phyloP scores from a whole-genome alignment of 1,284 basidiomycete species.

The Kalmanozyma brasiliensis region DNA sequence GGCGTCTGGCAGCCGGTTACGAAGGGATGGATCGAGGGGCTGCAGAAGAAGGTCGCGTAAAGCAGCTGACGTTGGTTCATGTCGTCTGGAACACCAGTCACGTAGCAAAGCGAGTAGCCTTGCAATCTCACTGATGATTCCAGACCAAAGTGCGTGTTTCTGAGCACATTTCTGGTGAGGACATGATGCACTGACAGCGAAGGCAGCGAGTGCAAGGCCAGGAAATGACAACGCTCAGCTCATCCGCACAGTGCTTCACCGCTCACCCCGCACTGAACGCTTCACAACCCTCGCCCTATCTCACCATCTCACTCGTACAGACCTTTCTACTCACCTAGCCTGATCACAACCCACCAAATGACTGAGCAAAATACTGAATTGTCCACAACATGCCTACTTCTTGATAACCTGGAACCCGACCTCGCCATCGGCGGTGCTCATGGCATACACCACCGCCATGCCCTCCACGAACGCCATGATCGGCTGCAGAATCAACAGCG shows the following conservation, averaged over 20 bases:
- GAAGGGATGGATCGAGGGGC: conserved; percentile 13
- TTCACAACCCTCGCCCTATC: too few species aligned
- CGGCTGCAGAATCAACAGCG: conserved; percentile 67
- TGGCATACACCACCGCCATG: conserved; percentile 68
- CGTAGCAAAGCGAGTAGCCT: too few species aligned
- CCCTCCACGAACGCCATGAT: conserved; percentile 69
- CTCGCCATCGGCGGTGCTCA: conserved; percentile 63
- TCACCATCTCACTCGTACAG: neutral
- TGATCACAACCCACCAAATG: neutral
- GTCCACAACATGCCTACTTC: conserved; percentile 27
- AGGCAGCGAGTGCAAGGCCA: too few species aligned
- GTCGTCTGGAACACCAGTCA: neutral
- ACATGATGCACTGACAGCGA: too few species aligned
- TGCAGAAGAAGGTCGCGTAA: conserved; percentile 10
- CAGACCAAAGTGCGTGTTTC: too few species aligned
- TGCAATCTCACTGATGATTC: too few species aligned
- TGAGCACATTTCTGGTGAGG: too few species aligned
- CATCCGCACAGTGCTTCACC: too few species aligned
- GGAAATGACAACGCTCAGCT: too few species aligned
- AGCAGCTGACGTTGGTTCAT: too few species aligned
- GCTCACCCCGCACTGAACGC: too few species aligned
- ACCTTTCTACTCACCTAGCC: neutral
- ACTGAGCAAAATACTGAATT: neutral
- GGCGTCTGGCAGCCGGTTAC: conserved; percentile 34
- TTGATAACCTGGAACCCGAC: conserved; percentile 50